Evolutionary conservation across 805 yeast genomes (phyloP).

Genomic region (Zygosaccharomyces bisporus): DNA sequence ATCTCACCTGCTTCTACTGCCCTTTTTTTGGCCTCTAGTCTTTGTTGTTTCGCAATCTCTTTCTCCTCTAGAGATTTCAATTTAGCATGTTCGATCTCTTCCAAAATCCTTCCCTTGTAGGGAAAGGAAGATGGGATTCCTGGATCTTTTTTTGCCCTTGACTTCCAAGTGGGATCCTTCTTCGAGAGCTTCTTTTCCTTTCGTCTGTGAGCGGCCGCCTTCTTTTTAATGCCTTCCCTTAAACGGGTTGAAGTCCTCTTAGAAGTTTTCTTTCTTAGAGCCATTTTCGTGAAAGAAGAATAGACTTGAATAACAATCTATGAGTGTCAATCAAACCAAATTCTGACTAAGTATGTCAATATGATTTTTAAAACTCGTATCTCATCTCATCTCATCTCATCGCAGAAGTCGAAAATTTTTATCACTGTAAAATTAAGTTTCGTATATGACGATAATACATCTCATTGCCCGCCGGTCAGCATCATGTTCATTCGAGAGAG

Average conservation of each 20-base stretch:
- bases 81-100: constrained; percentile 64
- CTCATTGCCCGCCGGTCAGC: background rate
- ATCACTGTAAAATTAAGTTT: background rate
- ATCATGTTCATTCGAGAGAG: background rate
- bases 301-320: background rate
- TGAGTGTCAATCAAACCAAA: background rate
- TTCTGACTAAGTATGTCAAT: background rate
- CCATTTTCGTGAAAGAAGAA: constrained; percentile 30
- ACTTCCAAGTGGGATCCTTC: constrained; percentile 92
- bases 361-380: background rate
- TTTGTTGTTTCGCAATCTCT: constrained; percentile 47
- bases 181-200: constrained; percentile 79
- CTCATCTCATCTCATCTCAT: constrained; percentile 26
- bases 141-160: constrained; percentile 77
- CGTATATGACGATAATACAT: constrained; percentile 1
- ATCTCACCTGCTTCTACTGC: constrained; percentile 39
- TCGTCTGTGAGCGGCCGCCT: constrained; percentile 86
- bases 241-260: constrained; percentile 89
- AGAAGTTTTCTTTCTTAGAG: constrained; percentile 62
- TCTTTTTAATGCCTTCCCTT: constrained; percentile 95
- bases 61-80: constrained; percentile 53
- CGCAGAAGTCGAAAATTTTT: constrained; percentile 18
- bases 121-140: constrained; percentile 96
- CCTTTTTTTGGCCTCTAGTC: constrained; percentile 40
- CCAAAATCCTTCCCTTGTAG: constrained; percentile 77